phyloP scores from a whole-genome alignment of 768 basidiomycete species.

The Trametopsis cervina region DNA sequence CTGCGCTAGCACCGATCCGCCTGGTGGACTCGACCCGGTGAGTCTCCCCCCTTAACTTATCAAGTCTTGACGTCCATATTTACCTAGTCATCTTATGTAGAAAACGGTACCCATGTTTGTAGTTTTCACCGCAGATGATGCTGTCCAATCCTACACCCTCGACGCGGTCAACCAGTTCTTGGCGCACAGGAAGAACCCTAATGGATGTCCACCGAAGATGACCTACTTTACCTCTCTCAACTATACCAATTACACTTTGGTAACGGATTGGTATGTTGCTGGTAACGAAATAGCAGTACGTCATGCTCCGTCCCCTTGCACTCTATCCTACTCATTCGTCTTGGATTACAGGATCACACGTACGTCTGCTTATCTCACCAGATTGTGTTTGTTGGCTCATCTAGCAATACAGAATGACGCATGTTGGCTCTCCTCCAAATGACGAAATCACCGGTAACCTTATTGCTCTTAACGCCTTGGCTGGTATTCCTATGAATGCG shows the following conservation, averaged over 20 bases:
- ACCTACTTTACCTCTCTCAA: constrained; percentile 68
- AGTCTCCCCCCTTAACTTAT: constrained; percentile 26
- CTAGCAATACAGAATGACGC: constrained; percentile 70
- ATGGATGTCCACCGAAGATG: constrained; percentile 69
- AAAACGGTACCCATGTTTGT: constrained; percentile 58
- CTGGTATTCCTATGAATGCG: constrained; percentile 60
- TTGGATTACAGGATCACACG: constrained; percentile 47
- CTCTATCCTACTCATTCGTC: not conserved
- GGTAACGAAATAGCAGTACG: constrained; percentile 68
- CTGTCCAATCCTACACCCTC: constrained; percentile 69
- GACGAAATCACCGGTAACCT: constrained; percentile 76
- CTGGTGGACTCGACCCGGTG: constrained; percentile 62
- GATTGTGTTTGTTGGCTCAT: constrained; percentile 3
- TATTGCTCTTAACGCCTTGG: constrained; percentile 69
- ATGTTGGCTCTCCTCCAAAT: constrained; percentile 53
- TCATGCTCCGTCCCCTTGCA: not conserved
- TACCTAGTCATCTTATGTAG: too few relatives aligned
- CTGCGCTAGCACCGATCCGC: constrained; percentile 67
- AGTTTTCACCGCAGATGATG: constrained; percentile 73
- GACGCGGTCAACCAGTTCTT: constrained; percentile 72
- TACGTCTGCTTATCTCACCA: constrained; percentile 26
- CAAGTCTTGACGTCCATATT: constrained; percentile 3
- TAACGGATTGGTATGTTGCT: constrained; percentile 75
- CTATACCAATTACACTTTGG: constrained; percentile 72
- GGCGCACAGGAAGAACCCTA: constrained; percentile 67